These are phyloP conservation scores for Thielaviopsis punctulata DNA, from an alignment of 2,329 filamentous ascomycete genomes.

Conservation along the genomic window DNA sequence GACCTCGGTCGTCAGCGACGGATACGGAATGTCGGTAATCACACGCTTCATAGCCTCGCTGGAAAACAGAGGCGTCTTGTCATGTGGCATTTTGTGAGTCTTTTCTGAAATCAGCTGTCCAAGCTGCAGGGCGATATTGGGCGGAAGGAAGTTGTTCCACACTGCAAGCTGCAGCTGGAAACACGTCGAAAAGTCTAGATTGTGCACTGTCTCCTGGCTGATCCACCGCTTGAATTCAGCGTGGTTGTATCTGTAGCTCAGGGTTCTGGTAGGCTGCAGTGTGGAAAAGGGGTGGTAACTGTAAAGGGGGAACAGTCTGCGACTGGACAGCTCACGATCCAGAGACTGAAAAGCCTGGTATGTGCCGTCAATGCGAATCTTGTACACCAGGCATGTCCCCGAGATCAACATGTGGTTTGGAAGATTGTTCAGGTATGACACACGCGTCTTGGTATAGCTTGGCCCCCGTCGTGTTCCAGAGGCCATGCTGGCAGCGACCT, in stretches of 20 bases:
- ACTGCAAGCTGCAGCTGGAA: slow-evolving; percentile 49
- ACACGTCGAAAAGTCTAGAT: slow-evolving; percentile 33
- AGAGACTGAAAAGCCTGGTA: background rate
- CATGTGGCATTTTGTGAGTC: slow-evolving; percentile 16
- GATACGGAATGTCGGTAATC: slow-evolving; percentile 33
- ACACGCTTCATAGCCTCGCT: slow-evolving; percentile 36
- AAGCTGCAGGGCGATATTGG: slow-evolving; percentile 30
- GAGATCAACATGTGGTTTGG: slow-evolving; percentile 3
- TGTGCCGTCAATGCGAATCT: background rate
- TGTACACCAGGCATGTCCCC: slow-evolving; percentile 7
- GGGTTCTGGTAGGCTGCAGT: background rate
- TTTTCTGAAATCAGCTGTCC: slow-evolving; percentile 24
- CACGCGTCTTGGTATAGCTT: slow-evolving; percentile 1
- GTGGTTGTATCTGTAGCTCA: slow-evolving; percentile 7
- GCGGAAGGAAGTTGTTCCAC: slow-evolving; percentile 44
- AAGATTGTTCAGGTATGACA: background rate
- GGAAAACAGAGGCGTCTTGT: slow-evolving; percentile 25
- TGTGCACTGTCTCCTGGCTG: slow-evolving; percentile 16
- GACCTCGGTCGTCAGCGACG: slow-evolving; percentile 32
- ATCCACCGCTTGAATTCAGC: slow-evolving; percentile 16
- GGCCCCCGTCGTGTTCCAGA: background rate
- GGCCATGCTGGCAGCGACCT: background rate
- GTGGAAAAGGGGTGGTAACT: slow-evolving; percentile 3
- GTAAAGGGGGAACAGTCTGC: slow-evolving; percentile 4
- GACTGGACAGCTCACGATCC: background rate